phyloP scores from a whole-genome alignment of 768 basidiomycete species.

The Suillus plorans region DNA sequence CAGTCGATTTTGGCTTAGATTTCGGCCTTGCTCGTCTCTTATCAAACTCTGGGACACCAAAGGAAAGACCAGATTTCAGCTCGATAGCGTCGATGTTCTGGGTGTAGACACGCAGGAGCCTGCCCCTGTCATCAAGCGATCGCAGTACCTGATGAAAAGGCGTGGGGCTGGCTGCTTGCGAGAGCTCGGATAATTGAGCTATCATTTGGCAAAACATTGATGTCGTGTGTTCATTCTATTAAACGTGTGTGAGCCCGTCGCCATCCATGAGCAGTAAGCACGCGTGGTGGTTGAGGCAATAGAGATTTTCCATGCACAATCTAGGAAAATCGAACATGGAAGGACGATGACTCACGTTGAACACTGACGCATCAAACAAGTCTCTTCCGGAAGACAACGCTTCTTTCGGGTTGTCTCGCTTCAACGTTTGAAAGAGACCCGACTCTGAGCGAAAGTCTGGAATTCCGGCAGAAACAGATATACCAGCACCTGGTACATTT shows the following conservation, averaged over 20 bases:
- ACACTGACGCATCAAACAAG: constrained; percentile 87
- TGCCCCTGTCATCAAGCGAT: constrained; percentile 69
- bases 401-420: constrained; percentile 75
- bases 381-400: constrained; percentile 76
- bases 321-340: constrained; percentile 4
- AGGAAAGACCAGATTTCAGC: constrained; percentile 79
- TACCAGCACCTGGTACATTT: constrained; percentile 68
- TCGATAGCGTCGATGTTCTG: constrained; percentile 95
- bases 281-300: constrained; percentile 2
- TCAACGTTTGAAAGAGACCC: constrained; percentile 77
- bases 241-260: constrained; percentile 21
- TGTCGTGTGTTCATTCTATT: constrained; percentile 71
- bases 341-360: constrained; percentile 57
- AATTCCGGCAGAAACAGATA: constrained; percentile 84
- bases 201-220: constrained; percentile 88
- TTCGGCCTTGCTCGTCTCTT: constrained; percentile 55
- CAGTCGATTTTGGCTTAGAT: constrained; percentile 41
- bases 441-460: constrained; percentile 86
- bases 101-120: constrained; percentile 84
- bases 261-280: constrained; percentile 5
- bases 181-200: constrained; percentile 72
- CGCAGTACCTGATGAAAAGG: constrained; percentile 78
- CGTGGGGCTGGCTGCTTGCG: constrained; percentile 73
- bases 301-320: neutral
- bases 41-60: constrained; percentile 76